Percentiles rank a stretch among this genome's conserved stretches.
phyloP scores from a whole-genome alignment of 805 yeast genomes.

The Zygosaccharomyces lentus region DNA sequence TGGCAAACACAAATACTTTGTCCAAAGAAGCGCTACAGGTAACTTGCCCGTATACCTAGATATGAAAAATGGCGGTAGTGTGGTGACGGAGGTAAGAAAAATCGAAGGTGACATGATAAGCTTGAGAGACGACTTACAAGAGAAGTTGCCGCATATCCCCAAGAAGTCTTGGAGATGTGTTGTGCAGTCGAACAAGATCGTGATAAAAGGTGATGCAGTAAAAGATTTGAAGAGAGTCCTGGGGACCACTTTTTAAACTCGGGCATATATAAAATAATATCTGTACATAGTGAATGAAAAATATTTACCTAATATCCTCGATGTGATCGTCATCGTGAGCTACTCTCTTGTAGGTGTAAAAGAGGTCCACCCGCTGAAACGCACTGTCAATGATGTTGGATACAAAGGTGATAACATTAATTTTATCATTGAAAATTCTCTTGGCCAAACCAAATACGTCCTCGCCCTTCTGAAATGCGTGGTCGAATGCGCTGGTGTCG shows the following conservation, averaged over 20 bases:
- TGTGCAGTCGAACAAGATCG: conserved; percentile 49
- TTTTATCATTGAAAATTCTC: conserved; percentile 13
- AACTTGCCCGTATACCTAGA: conserved; percentile 81
- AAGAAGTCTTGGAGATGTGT: conserved; percentile 45
- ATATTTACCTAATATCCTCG: background rate
- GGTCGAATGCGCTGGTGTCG: conserved; percentile 26
- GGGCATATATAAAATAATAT: background rate
- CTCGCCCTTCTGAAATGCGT: conserved; percentile 17
- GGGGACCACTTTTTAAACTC: conserved; percentile 14
- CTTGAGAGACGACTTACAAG: conserved; percentile 62
- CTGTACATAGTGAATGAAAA: conserved; percentile 17
- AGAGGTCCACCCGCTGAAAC: conserved; percentile 24
- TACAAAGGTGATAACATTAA: conserved; percentile 9
- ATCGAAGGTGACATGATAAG: conserved; percentile 64
- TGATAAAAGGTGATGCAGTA: conserved; percentile 47
- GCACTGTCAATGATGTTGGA: conserved; percentile 19
- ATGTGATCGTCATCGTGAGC: conserved; percentile 1
- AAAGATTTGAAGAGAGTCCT: conserved; percentile 34
- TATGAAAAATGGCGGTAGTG: conserved; percentile 51
- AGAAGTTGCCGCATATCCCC: conserved; percentile 45
- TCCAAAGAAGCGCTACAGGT: conserved; percentile 53
- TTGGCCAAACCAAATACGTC: conserved; percentile 15
- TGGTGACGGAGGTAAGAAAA: conserved; percentile 69
- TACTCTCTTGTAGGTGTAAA: conserved; percentile 30
- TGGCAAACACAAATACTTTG: conserved; percentile 33